A percentile compares a stretch with the other conserved stretches of the same genome.
Evolutionary conservation across 345 rosid species (phyloP).

Genomic region (Citrus cavaleriei): DNA sequence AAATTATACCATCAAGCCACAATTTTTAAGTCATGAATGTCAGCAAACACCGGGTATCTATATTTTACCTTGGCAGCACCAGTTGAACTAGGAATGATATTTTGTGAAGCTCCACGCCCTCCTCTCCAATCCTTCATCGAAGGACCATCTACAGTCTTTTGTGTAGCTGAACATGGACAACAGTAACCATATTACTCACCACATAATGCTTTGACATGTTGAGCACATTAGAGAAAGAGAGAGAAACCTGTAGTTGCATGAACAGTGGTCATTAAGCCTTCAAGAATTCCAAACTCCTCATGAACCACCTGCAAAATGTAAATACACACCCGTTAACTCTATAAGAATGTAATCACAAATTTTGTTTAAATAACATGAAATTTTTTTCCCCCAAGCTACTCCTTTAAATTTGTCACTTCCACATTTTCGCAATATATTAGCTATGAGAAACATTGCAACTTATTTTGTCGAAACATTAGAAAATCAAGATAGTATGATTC

Average conservation of each 20-base stretch:
- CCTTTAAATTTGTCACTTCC: not conserved
- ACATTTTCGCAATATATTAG: not conserved
- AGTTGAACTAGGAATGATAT: slow-evolving; percentile 98
- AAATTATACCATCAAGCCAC: not conserved
- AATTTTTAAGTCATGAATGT: not conserved
- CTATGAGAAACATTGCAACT: not conserved
- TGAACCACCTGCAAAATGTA: slow-evolving; percentile 71
- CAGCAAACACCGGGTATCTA: not conserved
- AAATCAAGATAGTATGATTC: not conserved
- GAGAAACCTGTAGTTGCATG: slow-evolving; percentile 92
- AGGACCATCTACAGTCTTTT: slow-evolving; percentile 98
- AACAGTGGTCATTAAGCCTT: slow-evolving; percentile 99
- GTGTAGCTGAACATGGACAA: slow-evolving; percentile 67
- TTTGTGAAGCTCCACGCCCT: slow-evolving; percentile 96
- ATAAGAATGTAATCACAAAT: not conserved
- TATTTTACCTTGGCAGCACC: slow-evolving; percentile 92
- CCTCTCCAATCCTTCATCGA: slow-evolving; percentile 99
- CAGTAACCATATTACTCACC: slow-evolving; percentile 9
- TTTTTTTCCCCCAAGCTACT: not conserved
- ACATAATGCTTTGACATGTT: not conserved
- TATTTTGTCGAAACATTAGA: not conserved
- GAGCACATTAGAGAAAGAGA: slow-evolving; percentile 11
- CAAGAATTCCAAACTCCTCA: slow-evolving; percentile 91
- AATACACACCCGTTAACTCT: not conserved
- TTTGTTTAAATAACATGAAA: not conserved